Evolutionary conservation across 2,329 filamentous ascomycete genomes (phyloP).

Genomic region (Trichoderma sp.): DNA sequence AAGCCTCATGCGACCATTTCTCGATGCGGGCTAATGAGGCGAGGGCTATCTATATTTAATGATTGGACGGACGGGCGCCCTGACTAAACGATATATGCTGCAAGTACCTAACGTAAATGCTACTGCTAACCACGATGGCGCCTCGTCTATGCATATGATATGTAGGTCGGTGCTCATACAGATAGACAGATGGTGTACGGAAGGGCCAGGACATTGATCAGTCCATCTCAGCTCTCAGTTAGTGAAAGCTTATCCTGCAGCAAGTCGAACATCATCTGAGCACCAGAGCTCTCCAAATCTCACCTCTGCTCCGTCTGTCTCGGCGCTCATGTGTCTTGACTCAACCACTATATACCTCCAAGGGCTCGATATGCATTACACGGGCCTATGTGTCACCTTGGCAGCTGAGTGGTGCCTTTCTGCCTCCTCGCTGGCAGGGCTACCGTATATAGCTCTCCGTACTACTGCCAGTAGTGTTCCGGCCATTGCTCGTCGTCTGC

Average conservation of each 20-base stretch:
- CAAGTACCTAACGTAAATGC: not conserved
- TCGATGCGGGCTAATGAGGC: constrained; percentile 6
- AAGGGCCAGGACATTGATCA: not conserved
- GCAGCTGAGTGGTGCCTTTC: not conserved
- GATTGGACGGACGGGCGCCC: not conserved
- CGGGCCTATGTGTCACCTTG: not conserved
- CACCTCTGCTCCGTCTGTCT: not conserved
- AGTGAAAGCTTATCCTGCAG: not conserved
- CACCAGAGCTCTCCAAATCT: not conserved
- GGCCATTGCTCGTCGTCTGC: not conserved
- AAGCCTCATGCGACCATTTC: constrained; percentile 8
- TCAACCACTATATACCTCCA: not conserved
- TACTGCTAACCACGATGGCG: not conserved
- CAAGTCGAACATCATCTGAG: not conserved
- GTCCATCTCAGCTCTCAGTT: not conserved
- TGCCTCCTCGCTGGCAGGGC: not conserved
- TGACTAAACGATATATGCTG: not conserved
- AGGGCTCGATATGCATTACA: not conserved
- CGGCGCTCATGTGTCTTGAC: not conserved
- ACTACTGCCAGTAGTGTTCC: not conserved
- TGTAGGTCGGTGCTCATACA: not conserved
- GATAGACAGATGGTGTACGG: not conserved
- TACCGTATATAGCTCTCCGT: not conserved
- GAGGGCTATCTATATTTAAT: not conserved
- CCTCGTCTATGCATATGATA: not conserved